Evolutionary conservation across 1,139 yeast species (phyloP), one percentile per base, ranked within the genome.

Genomic region (Magnusiomyces paraingens): DNA sequence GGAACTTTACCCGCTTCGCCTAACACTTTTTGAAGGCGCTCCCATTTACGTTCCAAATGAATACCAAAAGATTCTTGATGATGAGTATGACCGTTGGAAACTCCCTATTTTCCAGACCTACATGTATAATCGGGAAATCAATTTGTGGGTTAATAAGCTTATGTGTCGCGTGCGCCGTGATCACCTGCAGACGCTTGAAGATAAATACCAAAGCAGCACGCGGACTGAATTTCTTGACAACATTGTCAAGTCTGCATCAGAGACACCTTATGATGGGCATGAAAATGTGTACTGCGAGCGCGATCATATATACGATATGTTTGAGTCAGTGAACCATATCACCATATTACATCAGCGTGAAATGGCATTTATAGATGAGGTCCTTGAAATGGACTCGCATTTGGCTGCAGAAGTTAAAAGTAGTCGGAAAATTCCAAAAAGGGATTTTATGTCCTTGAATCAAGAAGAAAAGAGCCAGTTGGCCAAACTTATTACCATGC

Each of bases 11-110:
- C 86, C 86, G 1, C 63, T 83, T 41, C 72, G 82, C 53, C 75
- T 79, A 59, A 74, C 85, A 0, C 66, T 73, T 55, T 82, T 78
- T 59, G 86, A 83, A 67, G 86, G 86, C 21, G 76, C 76, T 1
- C 75, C 77, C 35, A 79, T 77, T 0, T 81, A 78, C 62, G 72
- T 81, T 52, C 86, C 87, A n/a, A 69, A 77, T 59, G 73, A 77
- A 52, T 73, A 73, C 45, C 73, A 74, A 32, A 63, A 69, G 10
- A 70, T 79, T 39, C 68, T 82, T 42, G 62, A 65, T 35, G 58
- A 62, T 17, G 75, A 73, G 61, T 71, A 72, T 59, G 47, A 56
- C 35, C 53, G 49, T 17, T 63, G 53, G 52, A 52, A 58, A 20
- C 49, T 53, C 43, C 52, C 61, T 5, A 35, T 38, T 18, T 63